Base-by-base conservation (phyloP, 805 yeast genomes). In the Torulaspora microellipsoides region DNA sequence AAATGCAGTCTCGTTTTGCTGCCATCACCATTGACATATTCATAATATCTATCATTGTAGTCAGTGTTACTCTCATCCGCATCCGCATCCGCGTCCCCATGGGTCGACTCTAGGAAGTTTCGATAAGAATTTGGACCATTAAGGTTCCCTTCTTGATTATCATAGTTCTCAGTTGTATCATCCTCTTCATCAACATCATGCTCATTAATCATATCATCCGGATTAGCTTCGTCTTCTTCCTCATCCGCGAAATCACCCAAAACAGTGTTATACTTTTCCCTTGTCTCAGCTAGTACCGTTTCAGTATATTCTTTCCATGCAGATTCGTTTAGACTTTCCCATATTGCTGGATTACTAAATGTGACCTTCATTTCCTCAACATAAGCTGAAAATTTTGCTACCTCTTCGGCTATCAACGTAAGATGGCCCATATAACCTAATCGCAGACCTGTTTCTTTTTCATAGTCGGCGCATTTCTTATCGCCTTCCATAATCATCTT, bases 341-440 rank as follows among this genome's bases (percentile, higher is more conserved):
- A 42, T 3, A 64, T 58, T 8, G 48, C 55, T 11, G 58, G 46
- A 23, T 59, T 57, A 17, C 53, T 40, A 39, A 60, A 61, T 2
- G 51, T 50, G 13, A 63, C 51, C 30, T 62, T 59, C 57, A 60
- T 56, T 41, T 63, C 68, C 23, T 64, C 62, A 31, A 74, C 68
- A 15, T 78, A 71, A 4, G 71, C 67, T 4, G 72, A 63, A 60
- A 93, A 93, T 65, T 93, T 93, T 35, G 90, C 96, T 37, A 93
- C 93, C 63, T 93, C 99, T 63, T 93, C 99, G 35, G 96, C 90
- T 40, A 93, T 87, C 32, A 93, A 70, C 3, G 95, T 88, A 48
- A 93, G 66, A 62, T 93, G 99, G 20, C 99, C 99, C 90, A 91
- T 90, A 62, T 91, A 93, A 0, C 99, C 99, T 15, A 93, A 77